Evolutionary conservation across 129 eudicot genomes (phyloP).

Genomic region (Chrysanthemum lavandulifolium): DNA sequence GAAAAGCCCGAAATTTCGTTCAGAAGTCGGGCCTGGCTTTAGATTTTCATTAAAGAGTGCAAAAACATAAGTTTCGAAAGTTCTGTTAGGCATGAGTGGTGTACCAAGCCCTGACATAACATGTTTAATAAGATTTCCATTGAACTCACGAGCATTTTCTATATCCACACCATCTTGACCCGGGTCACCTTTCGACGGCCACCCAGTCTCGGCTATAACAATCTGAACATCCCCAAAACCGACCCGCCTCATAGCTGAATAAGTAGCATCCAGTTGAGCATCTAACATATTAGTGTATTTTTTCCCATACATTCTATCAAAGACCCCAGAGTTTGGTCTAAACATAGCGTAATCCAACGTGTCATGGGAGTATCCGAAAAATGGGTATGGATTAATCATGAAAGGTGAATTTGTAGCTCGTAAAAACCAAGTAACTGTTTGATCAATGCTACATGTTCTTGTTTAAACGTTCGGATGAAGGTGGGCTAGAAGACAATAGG

Average conservation of each 20-base stretch:
- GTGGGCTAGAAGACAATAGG: constrained; percentile 69
- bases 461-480: constrained; percentile 61
- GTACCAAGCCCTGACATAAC: constrained; percentile 74
- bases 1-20: constrained; percentile 71
- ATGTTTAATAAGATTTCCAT: constrained; percentile 55
- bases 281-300: constrained; percentile 82
- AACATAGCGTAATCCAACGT: constrained; percentile 72
- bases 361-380: constrained; percentile 52
- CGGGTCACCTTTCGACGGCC: constrained; percentile 85
- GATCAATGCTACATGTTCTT: constrained; percentile 50
- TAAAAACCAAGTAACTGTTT: constrained; percentile 55
- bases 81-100: constrained; percentile 83
- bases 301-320: constrained; percentile 44
- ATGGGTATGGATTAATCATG: constrained; percentile 86
- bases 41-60: constrained; percentile 76
- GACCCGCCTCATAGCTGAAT: constrained; percentile 64
- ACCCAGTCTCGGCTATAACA: constrained; percentile 82
- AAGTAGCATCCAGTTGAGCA: constrained; percentile 75
- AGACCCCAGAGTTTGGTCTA: constrained; percentile 61
- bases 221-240: constrained; percentile 59
- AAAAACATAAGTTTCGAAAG: constrained; percentile 71
- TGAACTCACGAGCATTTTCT: constrained; percentile 65
- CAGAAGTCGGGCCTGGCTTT: constrained; percentile 79
- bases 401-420: constrained; percentile 66
- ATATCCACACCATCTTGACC: constrained; percentile 57